Evolutionary conservation across 495 filamentous ascomycete species (phyloP), one percentile per base, ranked within the genome.

Genomic region (Penicillium atrosanguineum): DNA sequence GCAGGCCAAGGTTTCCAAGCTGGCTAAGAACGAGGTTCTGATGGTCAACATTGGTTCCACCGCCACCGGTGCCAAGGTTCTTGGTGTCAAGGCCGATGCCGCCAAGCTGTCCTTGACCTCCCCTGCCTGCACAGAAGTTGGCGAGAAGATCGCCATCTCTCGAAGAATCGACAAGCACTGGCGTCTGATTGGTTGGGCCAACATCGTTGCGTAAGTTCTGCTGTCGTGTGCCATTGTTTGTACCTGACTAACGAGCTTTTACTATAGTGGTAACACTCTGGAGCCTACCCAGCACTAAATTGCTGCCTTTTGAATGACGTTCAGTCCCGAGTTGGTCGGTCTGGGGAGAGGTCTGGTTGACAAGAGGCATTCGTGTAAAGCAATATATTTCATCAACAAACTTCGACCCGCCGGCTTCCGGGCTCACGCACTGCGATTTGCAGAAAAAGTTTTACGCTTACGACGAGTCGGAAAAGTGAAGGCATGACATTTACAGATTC

Each of bases 1-100:
- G 81, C 95, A 97, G 74, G 92, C 91, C 55, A 98, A 97, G 87
- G 94, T 98, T 53, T 90, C 89, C 51, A 98, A 98, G 78, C 79
- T 98, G 40, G 76, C 91, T 39, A 97, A 97, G 86, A 95, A 95
- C 68, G 94, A 98, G 72, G 90, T 97, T 61, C 88, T 78, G 75
- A 97, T 98, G 93, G 94, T 98, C 52, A 98, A 98, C 79, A 97
- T 98, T 66, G 94, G 94, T 50, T 95, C 90, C 23, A 96, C 93
- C 14, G 93, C 94, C 42, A 96, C 93, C 19, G 94, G 94, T 63
- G 88, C 88, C 50, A 97, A 96, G 82, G 91, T 98, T 16, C 80
- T 92, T 41, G 91, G 89, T 63, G 94, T 97, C 58, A 96, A 93
- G 83, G 90, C 92, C 53, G 95, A 97, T 85, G 91, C 89, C 36